Percentiles rank a stretch among this genome's conserved stretches.
These are phyloP conservation scores for Leucocoprinus sp. DNA, from an alignment of 768 basidiomycete genomes.

Conservation along the genomic window DNA sequence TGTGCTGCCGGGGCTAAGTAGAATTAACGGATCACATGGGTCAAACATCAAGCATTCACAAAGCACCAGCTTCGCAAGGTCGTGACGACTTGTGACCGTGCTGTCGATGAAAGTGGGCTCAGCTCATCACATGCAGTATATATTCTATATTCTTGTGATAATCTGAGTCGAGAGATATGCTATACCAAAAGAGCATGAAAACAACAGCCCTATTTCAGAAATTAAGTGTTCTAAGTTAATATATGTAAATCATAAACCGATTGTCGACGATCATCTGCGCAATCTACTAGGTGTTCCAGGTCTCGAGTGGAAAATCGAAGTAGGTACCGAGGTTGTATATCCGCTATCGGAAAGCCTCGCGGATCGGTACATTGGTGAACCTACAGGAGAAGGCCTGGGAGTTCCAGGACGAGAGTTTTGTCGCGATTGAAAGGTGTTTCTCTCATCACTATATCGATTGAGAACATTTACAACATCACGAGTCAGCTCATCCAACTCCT, in stretches of 20 bases:
- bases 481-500: constrained; percentile 69
- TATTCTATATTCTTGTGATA: no score
- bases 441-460: constrained; percentile 62
- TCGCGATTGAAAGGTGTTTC: constrained; percentile 46
- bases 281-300: constrained; percentile 59
- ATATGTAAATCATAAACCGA: constrained; percentile 1
- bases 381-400: constrained; percentile 32
- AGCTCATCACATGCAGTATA: no score
- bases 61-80: not conserved
- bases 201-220: no score
- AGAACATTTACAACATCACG: constrained; percentile 67
- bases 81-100: constrained; percentile 6
- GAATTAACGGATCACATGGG: not conserved
- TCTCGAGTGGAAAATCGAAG: constrained; percentile 35
- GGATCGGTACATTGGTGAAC: constrained; percentile 37
- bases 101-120: no score
- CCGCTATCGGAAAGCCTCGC: constrained; percentile 39
- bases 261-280: constrained; percentile 23
- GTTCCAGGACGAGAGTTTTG: constrained; percentile 61
- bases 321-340: constrained; percentile 37
- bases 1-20: not conserved
- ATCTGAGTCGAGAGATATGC: not conserved
- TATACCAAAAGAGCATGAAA: no score
- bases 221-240: constrained; percentile 3
- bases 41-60: not conserved